Evolutionary conservation across 2,329 filamentous ascomycete species (phyloP), one percentile per base, ranked within the genome.

Genomic region (Hymenoscyphus occultus): DNA sequence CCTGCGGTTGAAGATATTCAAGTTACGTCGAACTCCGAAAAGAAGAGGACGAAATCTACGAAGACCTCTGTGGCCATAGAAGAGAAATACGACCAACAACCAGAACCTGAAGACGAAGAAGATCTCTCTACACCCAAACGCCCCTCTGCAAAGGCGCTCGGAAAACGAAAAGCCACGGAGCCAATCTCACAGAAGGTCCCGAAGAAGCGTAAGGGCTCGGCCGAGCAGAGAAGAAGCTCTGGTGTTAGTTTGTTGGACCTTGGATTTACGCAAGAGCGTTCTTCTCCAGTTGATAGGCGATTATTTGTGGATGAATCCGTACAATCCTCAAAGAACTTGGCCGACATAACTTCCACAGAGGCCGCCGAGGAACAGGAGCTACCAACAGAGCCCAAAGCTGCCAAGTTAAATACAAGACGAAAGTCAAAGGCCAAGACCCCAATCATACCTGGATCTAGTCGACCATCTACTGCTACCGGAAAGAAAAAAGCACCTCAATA

Each of bases 121-220:
- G 60, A 60, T 3, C 22, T 54, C 48, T 60, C 13, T 5, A 48
- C 64, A 13, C 58, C 61, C 39, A 42, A 12, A 6, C 56, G 39
- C 14, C 68, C 66, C 7, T 71, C 72, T 9, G 64, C 65, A 61
- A 73, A 73, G 58, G 64, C 70, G 7, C 57, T 71, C 6, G 71
- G 72, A 2, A 73, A 74, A 61, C 64, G 71, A 28, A 71, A 70
- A 54, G 69, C 68, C 14, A 63, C 62, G 3, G 64, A 67, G 48
- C 22, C 61, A 13, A 22, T 54, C 22, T 16, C 22, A 1, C 3
- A 45, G 4, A 56, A 61, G 19, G 35, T 64, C 40, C 60, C 42
- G 9, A 70, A 68, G 51, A 71, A 68, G 45, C 60, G 62, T n/a
- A 69, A 68, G 31, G 64, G 62, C n/a, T 10, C 40, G 12, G 58